Evolutionary conservation across 306 rosid species (phyloP), one percentile per base, ranked within the genome.

Genomic region (Vigna unguiculata): DNA sequence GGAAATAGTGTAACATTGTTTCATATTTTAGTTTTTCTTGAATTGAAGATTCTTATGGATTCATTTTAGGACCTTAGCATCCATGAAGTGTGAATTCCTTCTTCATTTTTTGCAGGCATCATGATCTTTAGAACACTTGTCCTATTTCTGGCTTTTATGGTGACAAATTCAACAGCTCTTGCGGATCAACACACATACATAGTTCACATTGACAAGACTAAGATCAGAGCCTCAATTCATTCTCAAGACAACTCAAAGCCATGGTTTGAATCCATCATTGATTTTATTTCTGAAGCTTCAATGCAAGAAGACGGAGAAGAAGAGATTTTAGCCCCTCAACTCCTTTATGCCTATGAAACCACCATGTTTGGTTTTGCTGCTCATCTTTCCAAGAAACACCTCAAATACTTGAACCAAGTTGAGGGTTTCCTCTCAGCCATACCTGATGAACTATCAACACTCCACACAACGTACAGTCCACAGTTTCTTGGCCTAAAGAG

Each of bases 341-440:
- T 89, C 51, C 88, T 91, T 38, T 88, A 91, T 61, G 79, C 67
- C 21, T 91, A 89, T 36, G 83, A 89, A 69, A 83, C 90, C 20
- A 83, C 60, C 76, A 63, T 91, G 72, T 85, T 89, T 49, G 95
- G 97, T 58, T 91, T 91, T 40, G 74, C 94, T 2, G 97, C 90
- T 6, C 78, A 43, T 32, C 87, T 89, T 51, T 85, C 95, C 0
- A 59, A 66, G 6, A 80, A 49, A 49, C 90, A 91, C 9, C 88
- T 89, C 15, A 32, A 85, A 66, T 68, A 74, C 74, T 71, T 91
- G 80, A 82, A 66, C 60, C 81, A 81, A 78, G 19, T 83, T 0
- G 67, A 80, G 17, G 95, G 91, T 21, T 91, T 91, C 75, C 81
- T 89, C n/a, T 49, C 85, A 1, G 97, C 90, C 51, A 76, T 78